Evolutionary conservation across 768 basidiomycete genomes (phyloP), one percentile per base, ranked within the genome.

Genomic region (Amanita rimosa): DNA sequence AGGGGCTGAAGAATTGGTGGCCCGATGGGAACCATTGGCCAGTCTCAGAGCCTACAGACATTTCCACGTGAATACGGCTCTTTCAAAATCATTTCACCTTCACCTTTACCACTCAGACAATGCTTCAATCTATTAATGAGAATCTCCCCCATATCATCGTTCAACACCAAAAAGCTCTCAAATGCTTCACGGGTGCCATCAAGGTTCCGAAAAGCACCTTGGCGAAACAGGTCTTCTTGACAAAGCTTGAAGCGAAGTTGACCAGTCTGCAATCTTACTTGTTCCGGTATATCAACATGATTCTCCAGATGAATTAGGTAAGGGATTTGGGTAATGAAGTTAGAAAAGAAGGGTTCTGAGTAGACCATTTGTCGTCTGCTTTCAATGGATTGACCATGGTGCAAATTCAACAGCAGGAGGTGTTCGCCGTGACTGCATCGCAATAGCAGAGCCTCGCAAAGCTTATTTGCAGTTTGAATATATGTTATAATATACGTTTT

Each of bases 201-300:
- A 33, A 90, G 69, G 58, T 89, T 84, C 9, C 82, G 74, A 55
- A 85, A 86, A 27, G 83, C 81, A 0, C 81, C 85, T 57, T 80
- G 78, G 4, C 85, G 78, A 62, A 90, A 89, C n/a, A 78, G 75
- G 21, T 69, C 66, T 44, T 75, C 73, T 51, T 76, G 71, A 56
- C 83, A 88, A 6, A 87, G 68, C 3, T 66, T 64, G 47, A 70
- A 65, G 7, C 85, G 77, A 44, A 91, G 70, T 14, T 65, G 64
- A 38, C 66, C 68, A 7, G 74, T 72, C 21, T 74, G 70, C 4
- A 58, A 55, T 14, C 80, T 73, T 5, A 84, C 64, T 10, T 70
- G 64, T 43, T 70, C 67, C 0, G 77, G 67, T 31, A 89, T 60
- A 44, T 70, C 59, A 6, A 58, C 49, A 53, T 82, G 84, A 44